Percentiles rank a stretch among this genome's conserved stretches.
phyloP scores from a whole-genome alignment of 2,329 filamentous ascomycete species.

The Zymoseptoria ardabiliae region DNA sequence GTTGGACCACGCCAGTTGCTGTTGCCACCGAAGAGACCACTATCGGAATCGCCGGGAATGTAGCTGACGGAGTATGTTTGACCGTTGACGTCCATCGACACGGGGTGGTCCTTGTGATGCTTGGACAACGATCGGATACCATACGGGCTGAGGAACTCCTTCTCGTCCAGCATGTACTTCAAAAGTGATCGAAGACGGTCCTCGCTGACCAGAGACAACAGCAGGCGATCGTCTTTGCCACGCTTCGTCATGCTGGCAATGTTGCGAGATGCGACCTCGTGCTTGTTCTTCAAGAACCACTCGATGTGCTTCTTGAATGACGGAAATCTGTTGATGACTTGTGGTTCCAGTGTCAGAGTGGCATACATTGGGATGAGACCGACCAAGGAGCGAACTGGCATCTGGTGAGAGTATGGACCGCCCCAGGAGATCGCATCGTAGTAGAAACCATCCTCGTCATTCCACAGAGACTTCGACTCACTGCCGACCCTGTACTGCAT shows the following conservation, averaged over 20 bases:
- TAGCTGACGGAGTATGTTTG: conserved; percentile 84
- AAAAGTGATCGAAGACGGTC: conserved; percentile 86
- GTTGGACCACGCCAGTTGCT: conserved; percentile 95
- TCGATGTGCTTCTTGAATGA: conserved; percentile 87
- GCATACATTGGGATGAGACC: conserved; percentile 91
- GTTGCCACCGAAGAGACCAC: conserved; percentile 89
- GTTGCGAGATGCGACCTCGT: conserved; percentile 83
- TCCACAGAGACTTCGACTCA: conserved; percentile 82
- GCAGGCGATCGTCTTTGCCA: conserved; percentile 80
- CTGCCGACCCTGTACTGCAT: conserved; percentile 68
- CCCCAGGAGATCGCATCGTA: conserved; percentile 98
- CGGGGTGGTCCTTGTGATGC: conserved; percentile 81
- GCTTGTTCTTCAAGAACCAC: conserved; percentile 86
- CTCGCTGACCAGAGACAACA: conserved; percentile 86
- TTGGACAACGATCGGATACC: conserved; percentile 90
- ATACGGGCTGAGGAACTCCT: conserved; percentile 84
- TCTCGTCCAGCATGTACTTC: conserved; percentile 84
- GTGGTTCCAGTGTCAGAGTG: conserved; percentile 84
- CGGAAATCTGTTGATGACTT: conserved; percentile 84
- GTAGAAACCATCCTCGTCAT: conserved; percentile 94
- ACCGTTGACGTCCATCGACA: conserved; percentile 91
- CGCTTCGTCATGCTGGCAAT: conserved; percentile 88
- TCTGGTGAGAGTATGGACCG: conserved; percentile 84
- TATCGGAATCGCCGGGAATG: conserved; percentile 92
- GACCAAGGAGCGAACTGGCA: conserved; percentile 85